Conservation (phyloP, 192 early-diverging fungal genomes). For the Backusella circina region DNA sequence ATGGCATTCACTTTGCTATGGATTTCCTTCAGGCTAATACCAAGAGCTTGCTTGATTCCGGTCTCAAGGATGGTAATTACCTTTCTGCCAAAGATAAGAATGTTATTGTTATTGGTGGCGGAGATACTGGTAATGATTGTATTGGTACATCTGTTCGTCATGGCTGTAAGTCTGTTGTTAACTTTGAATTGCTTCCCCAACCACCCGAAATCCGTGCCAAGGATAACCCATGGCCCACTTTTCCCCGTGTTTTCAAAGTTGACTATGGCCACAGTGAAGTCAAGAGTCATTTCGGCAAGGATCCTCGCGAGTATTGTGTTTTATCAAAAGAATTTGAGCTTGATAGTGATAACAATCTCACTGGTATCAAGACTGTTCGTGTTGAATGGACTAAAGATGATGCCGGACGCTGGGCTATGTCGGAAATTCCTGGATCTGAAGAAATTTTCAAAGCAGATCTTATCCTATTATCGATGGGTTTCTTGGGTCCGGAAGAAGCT, state of each 20-base stretch:
- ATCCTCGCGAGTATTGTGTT: slow-evolving; percentile 94
- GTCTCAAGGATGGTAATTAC: slow-evolving; percentile 69
- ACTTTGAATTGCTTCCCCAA: slow-evolving; percentile 97
- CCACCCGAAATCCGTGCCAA: slow-evolving; percentile 78
- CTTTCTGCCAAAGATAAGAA: slow-evolving; percentile 87
- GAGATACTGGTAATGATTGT: slow-evolving; percentile 97
- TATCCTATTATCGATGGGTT: slow-evolving; percentile 88
- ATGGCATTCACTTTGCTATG: slow-evolving; percentile 98
- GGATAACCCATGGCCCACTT: slow-evolving; percentile 99
- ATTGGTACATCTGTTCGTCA: slow-evolving; percentile 92
- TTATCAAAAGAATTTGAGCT: slow-evolving; percentile 95
- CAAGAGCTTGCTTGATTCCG: slow-evolving; percentile 79
- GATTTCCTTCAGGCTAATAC: slow-evolving; percentile 93
- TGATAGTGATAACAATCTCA: slow-evolving; percentile 74
- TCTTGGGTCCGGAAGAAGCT: slow-evolving; percentile 89
- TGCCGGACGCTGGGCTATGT: slow-evolving; percentile 82
- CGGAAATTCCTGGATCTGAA: slow-evolving; percentile 82
- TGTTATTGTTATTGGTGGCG: slow-evolving; percentile 97
- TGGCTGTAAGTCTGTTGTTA: slow-evolving; percentile 87
- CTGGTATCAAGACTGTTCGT: slow-evolving; percentile 91
- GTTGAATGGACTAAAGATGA: slow-evolving; percentile 94
- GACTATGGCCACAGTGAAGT: slow-evolving; percentile 98
- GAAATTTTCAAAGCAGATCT: slow-evolving; percentile 86
- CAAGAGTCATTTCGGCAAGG: slow-evolving; percentile 79
- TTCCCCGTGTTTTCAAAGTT: slow-evolving; percentile 91